Evolutionary conservation across 495 filamentous ascomycete genomes (phyloP).

Genomic region (Monascus purpureus): DNA sequence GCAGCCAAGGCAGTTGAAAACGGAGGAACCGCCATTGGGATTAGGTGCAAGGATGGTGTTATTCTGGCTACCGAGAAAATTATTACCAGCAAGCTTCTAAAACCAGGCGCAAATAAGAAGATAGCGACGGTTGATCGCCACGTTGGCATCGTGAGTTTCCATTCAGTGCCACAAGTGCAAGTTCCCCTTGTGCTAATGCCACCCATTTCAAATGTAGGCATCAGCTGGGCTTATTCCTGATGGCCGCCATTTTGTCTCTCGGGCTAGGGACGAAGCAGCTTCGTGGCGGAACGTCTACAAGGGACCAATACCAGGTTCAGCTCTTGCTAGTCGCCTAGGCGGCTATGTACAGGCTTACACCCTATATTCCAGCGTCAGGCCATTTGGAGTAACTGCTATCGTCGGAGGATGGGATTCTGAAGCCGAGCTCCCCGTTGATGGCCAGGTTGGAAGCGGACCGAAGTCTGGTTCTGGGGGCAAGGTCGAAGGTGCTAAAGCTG

Average conservation of each 20-base stretch:
- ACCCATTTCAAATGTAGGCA: constrained; percentile 39
- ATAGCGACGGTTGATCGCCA: constrained; percentile 91
- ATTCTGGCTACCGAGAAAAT: constrained; percentile 96
- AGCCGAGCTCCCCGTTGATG: constrained; percentile 65
- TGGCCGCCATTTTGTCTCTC: constrained; percentile 85
- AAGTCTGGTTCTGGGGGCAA: constrained; percentile 68
- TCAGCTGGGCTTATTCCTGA: constrained; percentile 89
- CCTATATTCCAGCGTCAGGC: constrained; percentile 87
- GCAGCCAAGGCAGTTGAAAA: constrained; percentile 98
- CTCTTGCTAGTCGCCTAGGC: constrained; percentile 81
- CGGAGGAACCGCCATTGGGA: constrained; percentile 90
- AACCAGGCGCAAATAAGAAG: constrained; percentile 85
- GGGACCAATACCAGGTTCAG: constrained; percentile 71
- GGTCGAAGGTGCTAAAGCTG: constrained; percentile 55
- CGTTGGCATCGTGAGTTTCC: constrained; percentile 66
- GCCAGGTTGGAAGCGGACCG: constrained; percentile 71
- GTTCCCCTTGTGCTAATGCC: background rate
- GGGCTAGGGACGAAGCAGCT: constrained; percentile 84
- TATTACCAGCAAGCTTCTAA: constrained; percentile 85
- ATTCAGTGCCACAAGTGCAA: background rate
- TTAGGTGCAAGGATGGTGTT: constrained; percentile 93
- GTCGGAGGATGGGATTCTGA: constrained; percentile 87
- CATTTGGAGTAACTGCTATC: constrained; percentile 92
- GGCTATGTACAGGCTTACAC: constrained; percentile 95
- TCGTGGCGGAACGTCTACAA: constrained; percentile 83